phyloP scores from a whole-genome alignment of 306 rosid genomes.

The Oemleria cerasiformis region DNA sequence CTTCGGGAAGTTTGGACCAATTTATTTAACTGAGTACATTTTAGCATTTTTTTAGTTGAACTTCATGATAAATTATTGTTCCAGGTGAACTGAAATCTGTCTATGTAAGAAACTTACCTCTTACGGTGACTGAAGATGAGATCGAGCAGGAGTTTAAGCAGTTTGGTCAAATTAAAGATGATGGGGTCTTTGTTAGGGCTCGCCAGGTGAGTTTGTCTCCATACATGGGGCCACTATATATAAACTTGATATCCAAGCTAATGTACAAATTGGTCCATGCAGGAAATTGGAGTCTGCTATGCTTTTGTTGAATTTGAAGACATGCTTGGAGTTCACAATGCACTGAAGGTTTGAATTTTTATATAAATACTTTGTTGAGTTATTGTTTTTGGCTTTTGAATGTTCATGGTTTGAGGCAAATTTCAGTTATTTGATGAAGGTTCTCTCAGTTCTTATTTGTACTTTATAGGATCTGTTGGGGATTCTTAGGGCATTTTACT shows the following conservation, averaged over 20 bases:
- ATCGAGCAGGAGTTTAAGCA: slow-evolving; percentile 71
- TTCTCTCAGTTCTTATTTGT: neutral
- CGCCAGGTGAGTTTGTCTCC: slow-evolving; percentile 53
- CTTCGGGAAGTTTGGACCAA: neutral
- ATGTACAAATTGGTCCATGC: slow-evolving; percentile 31
- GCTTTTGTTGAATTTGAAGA: slow-evolving; percentile 98
- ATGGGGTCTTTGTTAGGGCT: slow-evolving; percentile 83
- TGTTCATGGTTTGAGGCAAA: neutral
- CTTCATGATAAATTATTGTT: slow-evolving; percentile 25
- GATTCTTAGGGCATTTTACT: neutral
- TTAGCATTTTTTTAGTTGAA: slow-evolving; percentile 12
- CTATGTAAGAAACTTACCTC: slow-evolving; percentile 85
- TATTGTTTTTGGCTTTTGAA: slow-evolving; percentile 1
- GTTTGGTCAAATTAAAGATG: slow-evolving; percentile 76
- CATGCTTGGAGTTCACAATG: slow-evolving; percentile 69
- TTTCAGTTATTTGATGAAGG: neutral
- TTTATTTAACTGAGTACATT: neutral
- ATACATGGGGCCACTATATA: neutral
- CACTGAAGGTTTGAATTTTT: slow-evolving; percentile 63
- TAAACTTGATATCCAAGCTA: slow-evolving; percentile 17
- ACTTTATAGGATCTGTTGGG: neutral
- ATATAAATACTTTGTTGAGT: neutral
- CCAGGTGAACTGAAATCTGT: slow-evolving; percentile 89
- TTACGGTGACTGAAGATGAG: slow-evolving; percentile 72
- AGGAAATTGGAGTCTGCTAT: slow-evolving; percentile 96